phyloP scores from a whole-genome alignment of 208 protist species.

The Acanthamoeba castellanii region DNA sequence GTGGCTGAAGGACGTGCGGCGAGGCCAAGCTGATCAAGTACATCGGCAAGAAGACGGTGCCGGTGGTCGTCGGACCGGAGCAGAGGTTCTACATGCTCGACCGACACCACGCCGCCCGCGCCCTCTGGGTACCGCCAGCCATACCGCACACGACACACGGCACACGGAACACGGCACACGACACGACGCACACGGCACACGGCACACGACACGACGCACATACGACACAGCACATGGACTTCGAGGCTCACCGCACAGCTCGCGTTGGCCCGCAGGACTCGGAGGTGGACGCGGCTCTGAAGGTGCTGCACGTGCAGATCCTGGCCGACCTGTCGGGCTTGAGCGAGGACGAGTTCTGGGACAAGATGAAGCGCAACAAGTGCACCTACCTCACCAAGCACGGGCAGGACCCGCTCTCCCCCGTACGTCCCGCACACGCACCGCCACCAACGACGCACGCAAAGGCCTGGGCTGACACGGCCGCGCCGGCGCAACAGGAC shows the following conservation, averaged over 20 bases:
- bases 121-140: neutral
- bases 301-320: conserved; percentile 60
- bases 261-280: neutral
- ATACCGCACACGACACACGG: neutral
- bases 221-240: too few relatives aligned
- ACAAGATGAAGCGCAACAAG: conserved; percentile 68
- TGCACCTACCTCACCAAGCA: conserved; percentile 70
- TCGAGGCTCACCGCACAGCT: neutral
- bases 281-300: neutral
- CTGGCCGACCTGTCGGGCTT: conserved; percentile 58
- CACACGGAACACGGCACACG: neutral
- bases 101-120: conserved; percentile 51
- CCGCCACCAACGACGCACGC: neutral
- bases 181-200: too few relatives aligned
- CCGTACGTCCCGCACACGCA: neutral
- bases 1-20: neutral
- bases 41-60: conserved; percentile 53
- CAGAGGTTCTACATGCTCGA: conserved; percentile 52
- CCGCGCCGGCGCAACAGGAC: neutral
- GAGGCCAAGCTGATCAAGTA: conserved; percentile 40
- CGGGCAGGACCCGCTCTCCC: conserved; percentile 38
- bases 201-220: neutral
- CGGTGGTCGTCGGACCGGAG: conserved; percentile 39
- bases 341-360: conserved; percentile 30
- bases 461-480: too few relatives aligned